phyloP scores from a whole-genome alignment of 2,329 filamentous ascomycete species.

The Sporothrix pseudoabietina region DNA sequence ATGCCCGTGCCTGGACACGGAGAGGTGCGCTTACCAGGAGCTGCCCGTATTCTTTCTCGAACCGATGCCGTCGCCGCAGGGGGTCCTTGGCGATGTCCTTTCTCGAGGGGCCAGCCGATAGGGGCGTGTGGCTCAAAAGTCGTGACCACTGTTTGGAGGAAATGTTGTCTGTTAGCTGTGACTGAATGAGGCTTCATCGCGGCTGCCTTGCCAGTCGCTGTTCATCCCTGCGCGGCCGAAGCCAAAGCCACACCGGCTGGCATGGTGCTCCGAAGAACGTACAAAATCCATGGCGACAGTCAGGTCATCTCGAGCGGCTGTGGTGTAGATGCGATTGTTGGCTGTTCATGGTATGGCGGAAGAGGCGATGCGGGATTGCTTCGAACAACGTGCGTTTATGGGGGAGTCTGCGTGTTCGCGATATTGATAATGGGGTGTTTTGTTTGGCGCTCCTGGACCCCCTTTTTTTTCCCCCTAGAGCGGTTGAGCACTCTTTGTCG shows the following conservation, averaged over 20 bases:
- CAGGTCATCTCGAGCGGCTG: conserved; percentile 49
- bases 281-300: conserved; percentile 60
- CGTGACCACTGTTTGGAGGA: conserved; percentile 61
- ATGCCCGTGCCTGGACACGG: background rate
- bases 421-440: background rate
- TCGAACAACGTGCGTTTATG: background rate
- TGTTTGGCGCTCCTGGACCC: background rate
- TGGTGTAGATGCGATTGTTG: background rate
- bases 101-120: conserved; percentile 57
- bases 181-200: background rate
- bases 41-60: conserved; percentile 67
- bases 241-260: background rate
- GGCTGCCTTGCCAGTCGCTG: background rate
- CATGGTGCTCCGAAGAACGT: conserved; percentile 38
- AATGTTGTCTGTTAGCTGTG: background rate
- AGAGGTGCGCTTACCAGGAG: conserved; percentile 53
- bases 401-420: background rate
- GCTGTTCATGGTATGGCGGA: conserved; percentile 10
- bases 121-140: conserved; percentile 63
- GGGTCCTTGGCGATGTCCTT: conserved; percentile 65
- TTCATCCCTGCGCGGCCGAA: background rate
- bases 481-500: background rate
- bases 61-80: conserved; percentile 64
- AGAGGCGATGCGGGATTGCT: background rate
- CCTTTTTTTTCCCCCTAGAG: background rate